phyloP scores from a whole-genome alignment of 441 rosid species.

The Gossypium gossypioides region DNA sequence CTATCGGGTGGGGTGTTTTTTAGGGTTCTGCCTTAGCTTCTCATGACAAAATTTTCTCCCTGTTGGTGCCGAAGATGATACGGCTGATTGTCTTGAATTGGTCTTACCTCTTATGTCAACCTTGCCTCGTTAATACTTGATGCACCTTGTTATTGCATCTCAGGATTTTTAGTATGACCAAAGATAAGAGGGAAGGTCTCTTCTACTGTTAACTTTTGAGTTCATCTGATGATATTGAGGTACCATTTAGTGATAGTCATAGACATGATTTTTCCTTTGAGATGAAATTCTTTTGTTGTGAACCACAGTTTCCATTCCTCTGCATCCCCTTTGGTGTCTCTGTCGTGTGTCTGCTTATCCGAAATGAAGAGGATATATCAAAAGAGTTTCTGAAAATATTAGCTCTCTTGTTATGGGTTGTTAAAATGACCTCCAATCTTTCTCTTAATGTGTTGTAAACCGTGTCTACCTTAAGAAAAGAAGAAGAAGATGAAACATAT shows the following conservation, averaged over 20 bases:
- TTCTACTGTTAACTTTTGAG: not conserved
- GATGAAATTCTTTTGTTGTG: slow-evolving; percentile 8
- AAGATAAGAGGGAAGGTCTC: slow-evolving; percentile 2
- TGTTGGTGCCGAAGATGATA: slow-evolving; percentile 10
- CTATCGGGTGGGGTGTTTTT: slow-evolving; percentile 8
- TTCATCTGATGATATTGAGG: not conserved
- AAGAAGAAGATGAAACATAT: slow-evolving; percentile 7
- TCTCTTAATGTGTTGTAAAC: not conserved
- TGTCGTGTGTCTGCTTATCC: not conserved
- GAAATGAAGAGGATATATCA: not conserved
- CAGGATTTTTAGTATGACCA: not conserved
- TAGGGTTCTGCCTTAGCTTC: not conserved
- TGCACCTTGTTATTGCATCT: slow-evolving; percentile 5
- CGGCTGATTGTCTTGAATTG: slow-evolving; percentile 16
- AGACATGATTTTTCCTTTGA: not conserved
- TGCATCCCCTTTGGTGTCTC: not conserved
- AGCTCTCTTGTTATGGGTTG: not conserved
- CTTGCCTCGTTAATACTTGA: not conserved
- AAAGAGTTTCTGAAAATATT: not conserved
- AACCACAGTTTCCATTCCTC: not conserved
- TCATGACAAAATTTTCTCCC: slow-evolving; percentile 9
- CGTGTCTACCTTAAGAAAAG: not conserved
- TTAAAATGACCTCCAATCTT: not conserved
- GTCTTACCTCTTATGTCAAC: slow-evolving; percentile 3
- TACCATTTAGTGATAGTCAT: not conserved